These are phyloP conservation scores for Selaginella tamariscina DNA, from an alignment of 75 land plant species.

Conservation along the genomic window DNA sequence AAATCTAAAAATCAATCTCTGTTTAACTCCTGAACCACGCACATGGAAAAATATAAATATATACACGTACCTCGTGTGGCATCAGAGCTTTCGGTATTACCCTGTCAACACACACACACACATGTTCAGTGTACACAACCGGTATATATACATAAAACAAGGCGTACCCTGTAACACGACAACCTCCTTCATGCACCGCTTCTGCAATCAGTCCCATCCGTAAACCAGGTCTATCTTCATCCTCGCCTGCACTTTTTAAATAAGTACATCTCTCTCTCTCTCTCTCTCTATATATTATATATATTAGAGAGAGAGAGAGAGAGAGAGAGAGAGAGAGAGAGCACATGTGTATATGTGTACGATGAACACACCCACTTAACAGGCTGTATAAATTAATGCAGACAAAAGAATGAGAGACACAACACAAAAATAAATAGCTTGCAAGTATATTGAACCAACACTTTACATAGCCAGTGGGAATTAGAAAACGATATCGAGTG, in stretches of 20 bases:
- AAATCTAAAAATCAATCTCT: conserved; percentile 30
- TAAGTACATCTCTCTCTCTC: background rate
- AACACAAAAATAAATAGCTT: no score
- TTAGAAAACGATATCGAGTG: background rate
- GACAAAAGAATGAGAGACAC: no score
- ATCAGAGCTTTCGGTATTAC: conserved; percentile 8
- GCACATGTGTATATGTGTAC: no score
- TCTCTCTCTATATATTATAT: background rate
- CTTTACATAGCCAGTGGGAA: background rate
- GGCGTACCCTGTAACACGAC: conserved; percentile 33
- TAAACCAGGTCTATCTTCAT: conserved; percentile 38
- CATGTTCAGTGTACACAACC: no score
- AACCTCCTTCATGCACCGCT: conserved; percentile 33
- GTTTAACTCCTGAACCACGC: background rate
- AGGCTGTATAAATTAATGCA: no score
- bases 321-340: no score
- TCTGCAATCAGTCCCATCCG: conserved; percentile 39
- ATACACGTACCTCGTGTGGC: conserved; percentile 12
- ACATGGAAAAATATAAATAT: conserved; percentile 4
- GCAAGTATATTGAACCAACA: conserved; percentile 4
- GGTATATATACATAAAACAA: background rate
- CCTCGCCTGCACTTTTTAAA: conserved; percentile 20
- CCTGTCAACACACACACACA: background rate
- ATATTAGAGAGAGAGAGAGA: background rate
- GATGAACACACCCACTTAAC: background rate